Base-by-base conservation (phyloP, 2,329 filamentous ascomycete genomes). In the Sclerotinia minor region DNA sequence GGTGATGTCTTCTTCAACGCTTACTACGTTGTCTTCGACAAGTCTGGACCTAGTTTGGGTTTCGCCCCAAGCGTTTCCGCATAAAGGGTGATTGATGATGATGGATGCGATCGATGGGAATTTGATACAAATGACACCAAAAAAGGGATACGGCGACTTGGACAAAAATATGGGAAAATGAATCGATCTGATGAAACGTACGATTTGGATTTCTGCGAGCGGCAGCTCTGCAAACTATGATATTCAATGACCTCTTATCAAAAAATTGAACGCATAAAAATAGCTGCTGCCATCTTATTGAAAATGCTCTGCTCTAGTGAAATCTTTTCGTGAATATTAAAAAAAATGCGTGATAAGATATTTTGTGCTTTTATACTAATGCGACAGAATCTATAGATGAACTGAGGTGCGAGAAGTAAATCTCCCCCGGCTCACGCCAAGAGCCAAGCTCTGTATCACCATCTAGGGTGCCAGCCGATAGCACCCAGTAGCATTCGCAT, bases 1-100 rank as follows among this genome's bases (percentile, higher is more conserved):
- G 76, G 76, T 49, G 76, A 77, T 68, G 72, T 76, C 7, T 77
- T 77, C 64, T 76, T 77, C 59, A 77, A 77, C 63, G 73, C 73
- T 63, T 72, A 73, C 60, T 76, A 76, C 47, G 74, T 72, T 58
- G 69, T 77, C 26, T 77, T 77, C 59, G 70, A 75, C 68, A 35
- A 65, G 26, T 57, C 11, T 38, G 73, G 71, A 58, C 73, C 74
- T 3, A 61, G 58, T 15, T 77, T 77, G 52, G 76, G 75, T 29
- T 76, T 74, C 59, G 75, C 75, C 50, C 50, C 69, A 59, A 69
- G 72, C 64, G 67, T 67, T 24, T 24, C 61, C 32, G n/a, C 5
- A 17, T 63, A 38, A 50, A n/a, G 17, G 32, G 9, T 4, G 29
- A 38, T 26, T n/a, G n/a, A n/a, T n/a, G n/a, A n/a, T n/a, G n/a